These are phyloP conservation scores for Porogramme epimiltina DNA, from an alignment of 1,284 basidiomycete species.

Conservation along the genomic window DNA sequence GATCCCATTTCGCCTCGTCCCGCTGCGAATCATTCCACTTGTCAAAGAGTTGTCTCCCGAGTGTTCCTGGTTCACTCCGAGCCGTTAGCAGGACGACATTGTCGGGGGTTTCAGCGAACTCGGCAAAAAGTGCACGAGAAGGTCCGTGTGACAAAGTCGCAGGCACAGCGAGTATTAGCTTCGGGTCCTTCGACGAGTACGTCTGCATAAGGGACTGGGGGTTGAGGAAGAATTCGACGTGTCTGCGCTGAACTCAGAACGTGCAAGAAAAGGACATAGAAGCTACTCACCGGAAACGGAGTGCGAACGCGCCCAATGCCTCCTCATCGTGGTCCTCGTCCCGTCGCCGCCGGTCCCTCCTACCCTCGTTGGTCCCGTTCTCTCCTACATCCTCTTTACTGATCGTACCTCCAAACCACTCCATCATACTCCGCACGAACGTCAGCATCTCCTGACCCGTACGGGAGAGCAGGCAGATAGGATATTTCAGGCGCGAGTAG, in stretches of 20 bases:
- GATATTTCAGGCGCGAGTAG: slow-evolving; percentile 77
- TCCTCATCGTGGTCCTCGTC: slow-evolving; percentile 74
- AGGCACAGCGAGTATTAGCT: slow-evolving; percentile 92
- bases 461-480: slow-evolving; percentile 90
- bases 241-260: slow-evolving; percentile 44
- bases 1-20: slow-evolving; percentile 80
- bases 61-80: slow-evolving; percentile 78
- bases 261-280: not conserved
- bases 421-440: slow-evolving; percentile 96
- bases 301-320: slow-evolving; percentile 72
- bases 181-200: slow-evolving; percentile 86
- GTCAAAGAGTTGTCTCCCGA: slow-evolving; percentile 81
- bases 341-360: slow-evolving; percentile 58
- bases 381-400: slow-evolving; percentile 88
- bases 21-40: slow-evolving; percentile 85
- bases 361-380: slow-evolving; percentile 49
- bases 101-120: slow-evolving; percentile 79
- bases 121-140: slow-evolving; percentile 82
- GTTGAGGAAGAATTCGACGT: slow-evolving; percentile 88
- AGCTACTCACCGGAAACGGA: slow-evolving; percentile 66
- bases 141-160: slow-evolving; percentile 92
- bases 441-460: slow-evolving; percentile 94
- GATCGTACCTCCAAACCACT: slow-evolving; percentile 96
- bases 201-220: slow-evolving; percentile 80
- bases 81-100: slow-evolving; percentile 87